These are phyloP conservation scores for Loxodes magnus DNA, from an alignment of 73 alveolate genomes.

Conservation along the genomic window DNA sequence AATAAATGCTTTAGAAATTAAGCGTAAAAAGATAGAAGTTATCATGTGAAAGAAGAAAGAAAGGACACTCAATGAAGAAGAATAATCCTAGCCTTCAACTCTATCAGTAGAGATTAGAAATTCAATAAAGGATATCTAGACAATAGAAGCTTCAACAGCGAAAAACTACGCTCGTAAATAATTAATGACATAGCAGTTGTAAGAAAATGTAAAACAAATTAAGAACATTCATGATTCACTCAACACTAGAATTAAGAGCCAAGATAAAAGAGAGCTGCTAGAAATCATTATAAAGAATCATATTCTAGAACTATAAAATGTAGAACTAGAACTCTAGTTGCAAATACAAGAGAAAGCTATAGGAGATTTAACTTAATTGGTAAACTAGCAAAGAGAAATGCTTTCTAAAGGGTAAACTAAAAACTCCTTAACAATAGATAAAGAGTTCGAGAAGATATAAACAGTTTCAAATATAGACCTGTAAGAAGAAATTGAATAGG, in stretches of 20 bases:
- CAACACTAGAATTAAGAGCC: constrained; percentile 28
- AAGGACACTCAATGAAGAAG: background rate
- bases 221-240: constrained; percentile 44
- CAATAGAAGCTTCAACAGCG: constrained; percentile 54
- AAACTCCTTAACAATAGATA: too few species aligned
- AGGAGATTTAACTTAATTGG: constrained; percentile 26
- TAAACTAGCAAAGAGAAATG: constrained; percentile 19
- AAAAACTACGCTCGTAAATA: constrained; percentile 51
- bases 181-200: constrained; percentile 40
- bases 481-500: too few species aligned
- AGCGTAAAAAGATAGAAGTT: constrained; percentile 59
- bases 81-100: constrained; percentile 14
- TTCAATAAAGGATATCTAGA: constrained; percentile 34
- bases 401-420: constrained; percentile 5
- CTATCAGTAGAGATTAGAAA: constrained; percentile 27
- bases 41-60: constrained; percentile 38
- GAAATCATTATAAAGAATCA: constrained; percentile 57
- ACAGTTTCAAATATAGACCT: too few species aligned
- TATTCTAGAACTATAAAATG: constrained; percentile 57
- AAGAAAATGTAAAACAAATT: constrained; percentile 47
- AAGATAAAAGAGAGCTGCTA: constrained; percentile 51
- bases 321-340: constrained; percentile 52
- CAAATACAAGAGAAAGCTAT: constrained; percentile 60
- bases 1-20: constrained; percentile 62
- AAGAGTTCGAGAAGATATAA: too few species aligned